phyloP scores from a whole-genome alignment of 2,329 filamentous ascomycete genomes.

The Clonostachys solani region DNA sequence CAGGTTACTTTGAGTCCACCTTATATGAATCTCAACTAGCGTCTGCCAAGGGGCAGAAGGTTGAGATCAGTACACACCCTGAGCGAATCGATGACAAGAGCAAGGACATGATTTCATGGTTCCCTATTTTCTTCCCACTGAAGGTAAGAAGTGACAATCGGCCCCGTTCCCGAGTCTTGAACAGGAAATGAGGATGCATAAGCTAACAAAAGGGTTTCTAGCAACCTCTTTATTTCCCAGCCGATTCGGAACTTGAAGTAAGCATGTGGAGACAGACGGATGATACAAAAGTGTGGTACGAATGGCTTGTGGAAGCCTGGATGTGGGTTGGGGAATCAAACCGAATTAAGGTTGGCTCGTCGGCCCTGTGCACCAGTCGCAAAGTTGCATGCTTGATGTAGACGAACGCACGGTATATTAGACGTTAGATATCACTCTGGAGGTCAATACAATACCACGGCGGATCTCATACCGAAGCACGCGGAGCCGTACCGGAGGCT shows the following conservation, averaged over 20 bases:
- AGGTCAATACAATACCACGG: too few relatives aligned
- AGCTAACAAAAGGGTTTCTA: conserved; percentile 25
- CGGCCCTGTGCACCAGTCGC: conserved; percentile 64
- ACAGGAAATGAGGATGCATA: neutral
- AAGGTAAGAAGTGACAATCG: conserved; percentile 57
- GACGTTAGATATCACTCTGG: too few relatives aligned
- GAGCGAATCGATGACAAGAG: conserved; percentile 90
- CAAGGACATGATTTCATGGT: conserved; percentile 98
- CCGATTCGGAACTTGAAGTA: conserved; percentile 79
- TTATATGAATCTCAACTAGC: conserved; percentile 61
- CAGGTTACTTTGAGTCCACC: conserved; percentile 95
- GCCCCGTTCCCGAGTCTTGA: neutral
- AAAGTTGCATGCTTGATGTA: conserved; percentile 70
- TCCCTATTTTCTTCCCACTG: conserved; percentile 95
- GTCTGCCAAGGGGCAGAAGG: conserved; percentile 37
- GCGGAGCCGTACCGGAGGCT: too few relatives aligned
- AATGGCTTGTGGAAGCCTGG: conserved; percentile 92
- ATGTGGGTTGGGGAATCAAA: conserved; percentile 55
- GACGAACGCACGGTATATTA: neutral
- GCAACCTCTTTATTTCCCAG: conserved; percentile 82
- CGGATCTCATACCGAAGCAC: too few relatives aligned
- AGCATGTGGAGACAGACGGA: conserved; percentile 97
- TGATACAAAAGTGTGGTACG: conserved; percentile 95
- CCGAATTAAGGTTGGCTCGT: conserved; percentile 61
- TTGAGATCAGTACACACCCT: conserved; percentile 90